Base-by-base conservation (phyloP, 2,329 filamentous ascomycete genomes). In the Exserohilum rostratum region DNA sequence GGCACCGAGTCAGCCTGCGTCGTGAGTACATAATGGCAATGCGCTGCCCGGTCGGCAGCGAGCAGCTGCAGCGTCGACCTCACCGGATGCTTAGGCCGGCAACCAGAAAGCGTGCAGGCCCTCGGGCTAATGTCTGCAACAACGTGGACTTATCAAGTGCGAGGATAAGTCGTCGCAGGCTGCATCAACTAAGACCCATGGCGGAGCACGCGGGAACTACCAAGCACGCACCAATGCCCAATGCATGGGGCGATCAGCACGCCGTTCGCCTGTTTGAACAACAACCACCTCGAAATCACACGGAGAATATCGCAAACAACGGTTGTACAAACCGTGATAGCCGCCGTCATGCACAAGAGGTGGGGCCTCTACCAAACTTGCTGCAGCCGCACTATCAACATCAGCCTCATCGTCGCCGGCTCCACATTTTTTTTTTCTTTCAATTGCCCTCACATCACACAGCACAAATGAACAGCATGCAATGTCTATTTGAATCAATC, bases 281-380 rank as follows among this genome's bases (percentile, higher is more conserved):
- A 40, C 31, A 20, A n/a, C 42, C 29, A 17, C 29, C 27, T 22
- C 15, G 45, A 33, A 3, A 33, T 27, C n/a, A 18, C 27, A 33
- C n/a, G 17, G 30, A 27, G 38, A 31, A 49, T 33, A 38, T 35
- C 20, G 27, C 33, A 34, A 13, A 20, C 11, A 17, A 31, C 35
- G 18, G 17, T 43, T 29, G 30, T 33, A 18, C 22, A 25, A 7
- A 15, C 25, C 43, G 40, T 33, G 30, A 50, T 53, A 45, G 39
- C 46, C 43, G 50, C 50, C 46, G 51, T 27, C 31, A 53, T 50
- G 46, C 46, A 50, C 33, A 13, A 50, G 33, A 44, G 27, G 50
- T 50, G 51, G 46, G 40, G 51, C n/a, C 30, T 12, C 18, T 39
- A 44, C 46, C 46, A 43, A 45, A 50, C 51, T 25, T 33, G 25